Evolutionary conservation across 1,139 yeast species (phyloP), one percentile per base, ranked within the genome.

Genomic region (Suhomyces anneliseae): DNA sequence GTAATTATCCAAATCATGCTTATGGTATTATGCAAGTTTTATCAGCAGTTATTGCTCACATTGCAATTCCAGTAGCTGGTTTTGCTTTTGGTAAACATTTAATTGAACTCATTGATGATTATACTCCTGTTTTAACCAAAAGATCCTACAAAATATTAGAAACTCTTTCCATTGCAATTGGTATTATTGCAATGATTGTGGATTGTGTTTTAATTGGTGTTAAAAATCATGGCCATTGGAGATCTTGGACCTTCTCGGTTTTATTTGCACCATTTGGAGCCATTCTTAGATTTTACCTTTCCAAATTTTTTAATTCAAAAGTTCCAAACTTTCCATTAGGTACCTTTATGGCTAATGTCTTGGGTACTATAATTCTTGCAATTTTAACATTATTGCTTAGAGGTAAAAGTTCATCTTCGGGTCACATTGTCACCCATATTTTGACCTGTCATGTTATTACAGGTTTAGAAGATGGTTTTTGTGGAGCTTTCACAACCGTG

Each of bases 401-500:
- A 52, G 85, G 92, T n/a, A 64, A 64, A 47, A 7, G 38, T 11
- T 24, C 55, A 0, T 12, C 12, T n/a, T 42, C 43, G 1, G 57
- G 65, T 8, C 34, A 34, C 2, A 56, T 83, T 6, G 62, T 80
- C 1, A 50, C 64, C 1, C 58, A 62, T 34, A 38, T 56, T 0
- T 55, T 76, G 2, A 65, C 76, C 1, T 78, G 87, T 52, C 80
- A 78, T 35, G 80, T 85, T 3, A 56, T 87, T 0, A 57, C 57
- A 8, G 95, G 88, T 0, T 63, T 89, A 1, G 74, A 70, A 10
- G 79, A 80, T 53, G 97, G 97, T 0, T 85, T 83, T 52, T 85
- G 95, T 60, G 97, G 96, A 0, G 76, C 83, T 5, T 65, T 88
- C 40, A 83, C 93, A 34, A 90, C 97, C 0, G 80, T 88, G 34